Conservation (phyloP, 208 protist genomes). For the Tetramitus jugosus region DNA sequence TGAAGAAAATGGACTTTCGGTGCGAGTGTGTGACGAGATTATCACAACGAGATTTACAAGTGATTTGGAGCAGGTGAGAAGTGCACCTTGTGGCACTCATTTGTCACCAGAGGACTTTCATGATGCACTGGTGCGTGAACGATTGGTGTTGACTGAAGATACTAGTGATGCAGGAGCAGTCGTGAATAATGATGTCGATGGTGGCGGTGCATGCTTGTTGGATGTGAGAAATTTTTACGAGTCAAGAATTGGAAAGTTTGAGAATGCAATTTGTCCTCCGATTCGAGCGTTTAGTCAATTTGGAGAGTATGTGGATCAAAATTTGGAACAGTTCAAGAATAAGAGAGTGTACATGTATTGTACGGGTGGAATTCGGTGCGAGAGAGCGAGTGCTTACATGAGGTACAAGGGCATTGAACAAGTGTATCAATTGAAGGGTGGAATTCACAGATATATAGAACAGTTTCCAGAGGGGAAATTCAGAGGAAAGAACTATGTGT, state of each 20-base stretch:
- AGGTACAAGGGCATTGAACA: slow-evolving; percentile 18
- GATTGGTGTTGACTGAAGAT: no score
- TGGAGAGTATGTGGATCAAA: not conserved
- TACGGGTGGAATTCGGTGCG: slow-evolving; percentile 29
- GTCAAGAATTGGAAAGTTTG: slow-evolving; percentile 17
- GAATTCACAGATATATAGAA: slow-evolving; percentile 31
- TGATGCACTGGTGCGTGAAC: no score
- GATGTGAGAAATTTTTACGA: slow-evolving; percentile 26
- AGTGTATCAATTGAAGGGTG: slow-evolving; percentile 29
- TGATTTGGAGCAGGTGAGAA: no score
- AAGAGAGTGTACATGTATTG: slow-evolving; percentile 27
- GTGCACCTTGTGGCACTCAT: no score
- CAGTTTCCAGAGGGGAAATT: not conserved
- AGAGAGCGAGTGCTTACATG: slow-evolving; percentile 21
- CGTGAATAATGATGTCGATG: no score
- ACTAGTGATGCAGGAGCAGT: no score
- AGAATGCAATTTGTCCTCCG: slow-evolving; percentile 22
- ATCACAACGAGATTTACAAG: no score
- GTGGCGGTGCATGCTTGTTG: no score
- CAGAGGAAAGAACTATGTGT: no score
- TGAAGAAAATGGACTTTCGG: no score
- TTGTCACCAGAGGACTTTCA: no score
- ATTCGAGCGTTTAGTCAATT: slow-evolving; percentile 26
- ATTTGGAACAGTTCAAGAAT: not conserved
- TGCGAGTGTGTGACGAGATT: no score